Percentiles rank a stretch among this genome's conserved stretches.
phyloP scores from a whole-genome alignment of 345 rosid species.

The Bretschneidera sinensis region DNA sequence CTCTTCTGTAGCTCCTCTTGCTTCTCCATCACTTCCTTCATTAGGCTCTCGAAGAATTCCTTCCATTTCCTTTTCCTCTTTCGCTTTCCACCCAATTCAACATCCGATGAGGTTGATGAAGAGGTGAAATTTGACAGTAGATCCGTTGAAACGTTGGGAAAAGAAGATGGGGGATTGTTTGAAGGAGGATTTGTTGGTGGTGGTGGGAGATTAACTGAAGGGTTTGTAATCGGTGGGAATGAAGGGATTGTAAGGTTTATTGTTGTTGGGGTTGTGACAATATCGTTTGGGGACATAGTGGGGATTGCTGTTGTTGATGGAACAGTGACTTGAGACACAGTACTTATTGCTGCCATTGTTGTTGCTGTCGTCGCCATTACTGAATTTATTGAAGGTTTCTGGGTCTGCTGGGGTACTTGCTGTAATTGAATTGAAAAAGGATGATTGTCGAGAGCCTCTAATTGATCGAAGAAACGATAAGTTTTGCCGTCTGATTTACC shows the following conservation, averaged over 20 bases:
- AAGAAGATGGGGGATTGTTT: conserved; percentile 16
- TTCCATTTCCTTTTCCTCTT: conserved; percentile 63
- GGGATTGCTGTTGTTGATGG: conserved; percentile 37
- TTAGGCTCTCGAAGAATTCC: conserved; percentile 53
- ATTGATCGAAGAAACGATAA: conserved; percentile 75
- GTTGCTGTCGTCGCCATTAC: conserved; percentile 4
- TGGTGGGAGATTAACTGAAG: conserved; percentile 15
- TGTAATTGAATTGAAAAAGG: conserved; percentile 19
- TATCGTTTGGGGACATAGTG: too few species aligned
- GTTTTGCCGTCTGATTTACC: conserved; percentile 67
- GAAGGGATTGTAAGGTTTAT: too few species aligned
- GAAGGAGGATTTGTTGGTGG: conserved; percentile 13
- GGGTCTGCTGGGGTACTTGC: conserved; percentile 8
- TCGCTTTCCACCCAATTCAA: conserved; percentile 49
- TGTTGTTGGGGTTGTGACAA: too few species aligned
- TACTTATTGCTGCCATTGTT: too few species aligned
- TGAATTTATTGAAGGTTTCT: conserved; percentile 9
- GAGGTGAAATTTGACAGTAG: conserved; percentile 54
- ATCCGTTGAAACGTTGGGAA: conserved; percentile 36
- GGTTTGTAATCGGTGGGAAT: conserved; percentile 16
- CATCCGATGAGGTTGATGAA: conserved; percentile 62
- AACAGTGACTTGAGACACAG: conserved; percentile 19
- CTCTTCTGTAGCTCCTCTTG: conserved; percentile 76
- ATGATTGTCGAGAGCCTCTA: conserved; percentile 59
- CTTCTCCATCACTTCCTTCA: conserved; percentile 59